Evolutionary conservation across 2,329 filamentous ascomycete genomes (phyloP).

Genomic region (Sarocladiaceae sp.): DNA sequence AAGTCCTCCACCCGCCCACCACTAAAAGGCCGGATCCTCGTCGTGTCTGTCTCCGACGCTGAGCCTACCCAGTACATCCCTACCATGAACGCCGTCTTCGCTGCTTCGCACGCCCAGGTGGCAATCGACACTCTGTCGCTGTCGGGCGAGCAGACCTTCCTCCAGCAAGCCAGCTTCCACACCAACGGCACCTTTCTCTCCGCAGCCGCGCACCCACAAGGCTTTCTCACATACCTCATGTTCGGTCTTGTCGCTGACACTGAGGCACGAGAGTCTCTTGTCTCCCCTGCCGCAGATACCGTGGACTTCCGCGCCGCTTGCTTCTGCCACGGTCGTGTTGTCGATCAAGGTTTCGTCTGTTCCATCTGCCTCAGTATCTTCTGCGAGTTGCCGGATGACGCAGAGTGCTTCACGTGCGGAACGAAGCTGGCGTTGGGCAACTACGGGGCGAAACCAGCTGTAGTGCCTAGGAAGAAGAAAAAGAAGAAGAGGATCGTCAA

Average conservation of each 20-base stretch:
- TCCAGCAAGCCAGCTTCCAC: conserved; percentile 78
- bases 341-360: conserved; percentile 92
- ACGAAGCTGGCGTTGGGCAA: conserved; percentile 69
- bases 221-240: conserved; percentile 88
- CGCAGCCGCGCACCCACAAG: conserved; percentile 50
- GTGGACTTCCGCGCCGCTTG: conserved; percentile 98
- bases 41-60: conserved; percentile 79
- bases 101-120: conserved; percentile 79
- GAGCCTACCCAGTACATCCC: conserved; percentile 92
- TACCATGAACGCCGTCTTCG: conserved; percentile 98
- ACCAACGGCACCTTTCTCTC: conserved; percentile 50
- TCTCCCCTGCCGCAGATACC: conserved; percentile 73
- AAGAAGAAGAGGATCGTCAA: conserved; percentile 65
- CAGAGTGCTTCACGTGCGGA: conserved; percentile 76
- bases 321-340: conserved; percentile 88
- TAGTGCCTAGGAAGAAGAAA: conserved; percentile 64
- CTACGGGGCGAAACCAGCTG: conserved; percentile 71
- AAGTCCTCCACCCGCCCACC: conserved; percentile 22
- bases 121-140: conserved; percentile 90
- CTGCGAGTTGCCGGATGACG: conserved; percentile 57
- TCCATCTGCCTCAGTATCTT: conserved; percentile 95
- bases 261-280: conserved; percentile 52
- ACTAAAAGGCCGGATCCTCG: conserved; percentile 62
- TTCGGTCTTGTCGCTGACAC: conserved; percentile 75
- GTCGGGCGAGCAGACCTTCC: conserved; percentile 78